phyloP scores from a whole-genome alignment of 495 filamentous ascomycete species.

The Lasiosphaeria ovina region DNA sequence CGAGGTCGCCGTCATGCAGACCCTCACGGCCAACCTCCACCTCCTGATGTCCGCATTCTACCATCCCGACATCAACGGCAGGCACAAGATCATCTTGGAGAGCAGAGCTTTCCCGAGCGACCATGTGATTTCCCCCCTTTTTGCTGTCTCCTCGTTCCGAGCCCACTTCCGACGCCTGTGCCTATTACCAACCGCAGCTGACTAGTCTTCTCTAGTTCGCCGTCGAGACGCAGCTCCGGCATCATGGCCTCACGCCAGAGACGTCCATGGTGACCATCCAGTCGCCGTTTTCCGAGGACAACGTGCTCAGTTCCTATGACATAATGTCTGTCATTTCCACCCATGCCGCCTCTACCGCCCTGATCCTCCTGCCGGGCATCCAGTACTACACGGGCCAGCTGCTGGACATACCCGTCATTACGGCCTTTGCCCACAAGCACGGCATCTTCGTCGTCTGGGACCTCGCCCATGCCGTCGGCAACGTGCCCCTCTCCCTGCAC shows the following conservation, averaged over 20 bases:
- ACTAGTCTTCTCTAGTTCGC: constrained; percentile 60
- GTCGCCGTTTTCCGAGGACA: constrained; percentile 51
- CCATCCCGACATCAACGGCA: constrained; percentile 63
- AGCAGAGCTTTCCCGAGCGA: constrained; percentile 94
- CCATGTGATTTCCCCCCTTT: constrained; percentile 51
- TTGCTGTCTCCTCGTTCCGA: not conserved
- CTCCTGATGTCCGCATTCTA: constrained; percentile 92
- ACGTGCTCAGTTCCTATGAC: constrained; percentile 64
- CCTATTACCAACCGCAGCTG: not conserved
- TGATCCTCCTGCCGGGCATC: constrained; percentile 84
- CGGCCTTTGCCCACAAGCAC: constrained; percentile 69
- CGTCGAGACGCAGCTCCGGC: constrained; percentile 79
- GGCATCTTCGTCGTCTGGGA: constrained; percentile 89
- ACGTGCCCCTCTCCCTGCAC: constrained; percentile 78
- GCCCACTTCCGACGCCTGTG: not conserved
- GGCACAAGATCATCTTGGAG: constrained; percentile 89
- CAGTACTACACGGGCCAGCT: constrained; percentile 95
- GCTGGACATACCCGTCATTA: constrained; percentile 84
- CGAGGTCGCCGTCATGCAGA: constrained; percentile 93
- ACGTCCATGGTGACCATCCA: constrained; percentile 75
- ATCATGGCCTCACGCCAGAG: constrained; percentile 67
- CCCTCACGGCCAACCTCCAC: constrained; percentile 89
- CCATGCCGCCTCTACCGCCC: constrained; percentile 71
- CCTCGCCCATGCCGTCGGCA: constrained; percentile 91
- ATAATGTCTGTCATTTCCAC: constrained; percentile 73